A percentile compares a stretch with the other conserved stretches of the same genome.
Conservation (phyloP, 2,329 filamentous ascomycete genomes). For the Daldinia sp. region DNA sequence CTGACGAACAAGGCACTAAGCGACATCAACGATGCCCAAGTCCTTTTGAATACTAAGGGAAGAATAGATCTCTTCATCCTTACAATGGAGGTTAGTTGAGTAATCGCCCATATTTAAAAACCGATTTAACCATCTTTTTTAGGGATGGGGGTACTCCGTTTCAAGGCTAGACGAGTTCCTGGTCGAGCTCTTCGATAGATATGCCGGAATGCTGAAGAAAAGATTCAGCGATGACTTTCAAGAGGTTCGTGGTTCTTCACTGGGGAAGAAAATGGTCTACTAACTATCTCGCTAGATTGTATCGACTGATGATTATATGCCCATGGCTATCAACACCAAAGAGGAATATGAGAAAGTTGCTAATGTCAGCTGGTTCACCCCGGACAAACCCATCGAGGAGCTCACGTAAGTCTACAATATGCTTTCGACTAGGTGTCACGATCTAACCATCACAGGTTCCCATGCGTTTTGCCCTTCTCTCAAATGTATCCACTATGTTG, state of each 20-base stretch:
- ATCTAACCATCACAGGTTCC: constrained; percentile 72
- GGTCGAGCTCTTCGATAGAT: constrained; percentile 91
- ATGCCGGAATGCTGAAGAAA: constrained; percentile 88
- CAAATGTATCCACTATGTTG: constrained; percentile 99
- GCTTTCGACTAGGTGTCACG: not conserved
- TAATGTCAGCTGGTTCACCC: constrained; percentile 95
- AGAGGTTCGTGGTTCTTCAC: constrained; percentile 68
- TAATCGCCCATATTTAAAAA: not conserved
- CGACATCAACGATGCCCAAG: constrained; percentile 87
- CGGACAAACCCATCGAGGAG: constrained; percentile 80
- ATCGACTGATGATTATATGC: constrained; percentile 99
- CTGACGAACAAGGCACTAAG: constrained; percentile 84
- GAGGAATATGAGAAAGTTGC: constrained; percentile 97
- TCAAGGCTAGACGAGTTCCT: constrained; percentile 84
- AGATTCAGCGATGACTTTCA: constrained; percentile 96
- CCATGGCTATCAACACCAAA: constrained; percentile 91
- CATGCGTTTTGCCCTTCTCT: constrained; percentile 95
- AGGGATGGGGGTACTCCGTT: constrained; percentile 93
- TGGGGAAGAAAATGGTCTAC: constrained; percentile 10
- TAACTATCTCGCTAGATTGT: constrained; percentile 64
- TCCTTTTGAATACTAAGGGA: constrained; percentile 93
- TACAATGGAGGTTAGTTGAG: constrained; percentile 84
- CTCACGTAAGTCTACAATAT: constrained; percentile 69
- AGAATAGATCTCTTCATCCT: constrained; percentile 95
- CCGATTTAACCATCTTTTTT: not conserved